Evolutionary conservation across 2,329 filamentous ascomycete species (phyloP).

Genomic region (Fusarium odoratissimum): DNA sequence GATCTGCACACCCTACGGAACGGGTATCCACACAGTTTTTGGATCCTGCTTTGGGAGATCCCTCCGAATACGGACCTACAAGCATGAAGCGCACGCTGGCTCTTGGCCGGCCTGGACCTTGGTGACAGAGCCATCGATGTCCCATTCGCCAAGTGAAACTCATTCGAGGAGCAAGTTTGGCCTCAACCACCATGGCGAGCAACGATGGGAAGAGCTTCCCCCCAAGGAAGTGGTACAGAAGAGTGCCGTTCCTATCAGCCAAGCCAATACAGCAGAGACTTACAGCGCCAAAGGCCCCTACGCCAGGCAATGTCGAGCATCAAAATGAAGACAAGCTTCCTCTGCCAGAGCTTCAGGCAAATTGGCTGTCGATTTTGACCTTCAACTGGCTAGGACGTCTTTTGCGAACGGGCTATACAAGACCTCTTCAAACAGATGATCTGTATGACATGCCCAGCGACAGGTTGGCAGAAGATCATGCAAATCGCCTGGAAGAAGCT

Average conservation of each 20-base stretch:
- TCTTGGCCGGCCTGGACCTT: neutral
- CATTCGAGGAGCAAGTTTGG: neutral
- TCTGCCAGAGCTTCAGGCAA: conserved; percentile 12
- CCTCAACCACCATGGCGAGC: conserved; percentile 34
- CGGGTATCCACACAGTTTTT: neutral
- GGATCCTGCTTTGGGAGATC: neutral
- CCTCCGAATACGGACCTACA: conserved; percentile 4
- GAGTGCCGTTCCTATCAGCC: conserved; percentile 46
- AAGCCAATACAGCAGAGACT: conserved; percentile 15
- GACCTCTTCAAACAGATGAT: conserved; percentile 22
- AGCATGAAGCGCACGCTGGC: neutral
- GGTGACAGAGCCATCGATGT: neutral
- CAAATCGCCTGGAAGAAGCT: conserved; percentile 23
- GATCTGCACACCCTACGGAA: neutral
- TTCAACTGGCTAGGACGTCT: conserved; percentile 21
- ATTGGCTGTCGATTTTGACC: conserved; percentile 23
- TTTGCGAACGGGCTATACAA: conserved; percentile 21
- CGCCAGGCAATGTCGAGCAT: conserved; percentile 8
- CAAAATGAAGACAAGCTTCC: conserved; percentile 3
- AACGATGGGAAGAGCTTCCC: conserved; percentile 43
- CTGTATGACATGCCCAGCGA: conserved; percentile 25
- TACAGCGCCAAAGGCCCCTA: conserved; percentile 2
- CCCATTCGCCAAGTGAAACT: neutral
- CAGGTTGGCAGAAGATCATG: conserved; percentile 21
- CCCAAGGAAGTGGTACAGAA: conserved; percentile 48